Base-by-base conservation (phyloP, 306 rosid genomes). In the Ochetophila trinervis region DNA sequence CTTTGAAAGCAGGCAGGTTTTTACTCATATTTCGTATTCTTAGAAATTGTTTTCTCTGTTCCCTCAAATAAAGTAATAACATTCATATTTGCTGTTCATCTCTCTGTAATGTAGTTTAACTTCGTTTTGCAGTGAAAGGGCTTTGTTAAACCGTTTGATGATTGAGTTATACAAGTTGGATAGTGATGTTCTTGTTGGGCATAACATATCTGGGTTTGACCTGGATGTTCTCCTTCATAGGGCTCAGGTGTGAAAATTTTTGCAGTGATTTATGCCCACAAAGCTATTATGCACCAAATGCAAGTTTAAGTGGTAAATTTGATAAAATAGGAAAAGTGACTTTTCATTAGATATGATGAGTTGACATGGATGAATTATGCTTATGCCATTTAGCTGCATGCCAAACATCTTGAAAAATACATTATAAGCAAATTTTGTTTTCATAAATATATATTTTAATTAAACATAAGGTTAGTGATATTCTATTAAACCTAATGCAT, bases 181-280 rank as follows among this genome's bases (percentile, higher is more conserved):
- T 68, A 79, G 94, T 65, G 99, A 93, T 80, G 83, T 90, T 77
- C 84, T 89, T 54, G 94, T 93, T 82, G 99, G 99, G 63, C 99
- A 93, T 73, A 88, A 90, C 74, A 84, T 93, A 68, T 93, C 99
- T 53, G 97, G 97, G 80, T 88, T 87, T 76, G 99, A 93, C 76
- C 80, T 93, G 70, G 99, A 93, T 77, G 86, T 86, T 69, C 94
- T 93, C 67, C 96, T 93, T 80, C 96, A 86, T 67, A 87, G 99
- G 83, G 84, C 82, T 40, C 96, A 93, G 99, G 97, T 93, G 67
- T 79, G 66, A 68, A 55, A 56, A 56, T 35, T 72, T 27, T 27
- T 48, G 15, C 48, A 19, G 5, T 50, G 5, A 56, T 37, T 15
- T 18, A 40, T 56, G 32, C 53, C 23, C 32, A 40, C n/a, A n/a